Evolutionary conservation across 2,329 filamentous ascomycete species (phyloP).

Genomic region (Clonostachys chloroleuca): DNA sequence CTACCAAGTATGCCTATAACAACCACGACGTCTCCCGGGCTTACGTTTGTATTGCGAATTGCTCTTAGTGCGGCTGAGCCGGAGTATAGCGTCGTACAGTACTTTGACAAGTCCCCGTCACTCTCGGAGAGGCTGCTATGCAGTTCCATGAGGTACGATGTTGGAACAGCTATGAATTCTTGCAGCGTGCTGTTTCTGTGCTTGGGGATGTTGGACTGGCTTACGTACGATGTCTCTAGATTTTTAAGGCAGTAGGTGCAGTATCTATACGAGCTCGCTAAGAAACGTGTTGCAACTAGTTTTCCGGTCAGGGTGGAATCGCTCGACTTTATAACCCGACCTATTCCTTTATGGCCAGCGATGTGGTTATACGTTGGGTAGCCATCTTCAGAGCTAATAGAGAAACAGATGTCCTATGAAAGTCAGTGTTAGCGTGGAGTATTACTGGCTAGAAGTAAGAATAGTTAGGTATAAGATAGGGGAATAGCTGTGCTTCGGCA

Average conservation of each 20-base stretch:
- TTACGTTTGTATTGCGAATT: background rate
- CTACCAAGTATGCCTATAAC: background rate
- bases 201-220: background rate
- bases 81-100: background rate
- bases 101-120: background rate
- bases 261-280: background rate
- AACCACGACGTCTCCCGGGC: background rate
- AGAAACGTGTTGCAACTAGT: background rate
- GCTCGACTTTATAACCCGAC: background rate
- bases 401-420: background rate
- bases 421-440: background rate
- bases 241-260: background rate
- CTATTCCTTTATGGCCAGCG: constrained; percentile 1
- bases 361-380: background rate
- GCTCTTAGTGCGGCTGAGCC: background rate
- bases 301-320: background rate
- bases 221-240: background rate
- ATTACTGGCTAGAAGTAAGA: background rate
- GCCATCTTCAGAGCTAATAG: background rate
- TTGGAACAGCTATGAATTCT: background rate
- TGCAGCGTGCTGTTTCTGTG: background rate
- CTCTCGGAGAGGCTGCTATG: background rate
- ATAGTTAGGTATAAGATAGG: background rate
- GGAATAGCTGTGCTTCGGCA: background rate
- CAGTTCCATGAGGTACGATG: background rate